Evolutionary conservation across 1,284 basidiomycete genomes (phyloP).

Genomic region (Neonothopanus nambi): DNA sequence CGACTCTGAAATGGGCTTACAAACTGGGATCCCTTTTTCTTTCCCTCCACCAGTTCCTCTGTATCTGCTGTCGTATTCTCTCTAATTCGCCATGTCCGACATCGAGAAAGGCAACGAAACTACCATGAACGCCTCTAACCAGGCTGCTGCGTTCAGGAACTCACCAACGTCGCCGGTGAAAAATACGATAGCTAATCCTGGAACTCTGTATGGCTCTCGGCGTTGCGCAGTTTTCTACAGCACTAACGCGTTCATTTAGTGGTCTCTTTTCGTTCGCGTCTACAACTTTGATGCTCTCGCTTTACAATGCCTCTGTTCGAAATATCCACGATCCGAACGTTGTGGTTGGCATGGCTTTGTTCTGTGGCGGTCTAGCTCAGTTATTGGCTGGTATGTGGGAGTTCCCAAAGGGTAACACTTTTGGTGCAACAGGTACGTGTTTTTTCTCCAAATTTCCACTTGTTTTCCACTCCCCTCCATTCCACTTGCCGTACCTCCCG

Average conservation of each 20-base stretch:
- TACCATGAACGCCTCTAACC: neutral
- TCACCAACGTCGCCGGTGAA: conserved; percentile 8
- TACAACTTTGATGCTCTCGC: conserved; percentile 70
- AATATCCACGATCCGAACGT: conserved; percentile 63
- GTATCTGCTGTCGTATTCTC: neutral
- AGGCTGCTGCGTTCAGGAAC: conserved; percentile 6
- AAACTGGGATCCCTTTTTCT: neutral
- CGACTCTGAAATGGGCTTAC: neutral
- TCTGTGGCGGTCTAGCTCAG: conserved; percentile 82
- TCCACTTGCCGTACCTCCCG: neutral
- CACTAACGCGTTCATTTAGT: conserved; percentile 19
- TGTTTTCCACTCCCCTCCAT: too few relatives aligned
- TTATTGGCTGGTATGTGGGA: conserved; percentile 79
- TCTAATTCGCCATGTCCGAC: conserved; percentile 12
- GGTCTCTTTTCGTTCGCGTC: conserved; percentile 75
- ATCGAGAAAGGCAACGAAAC: conserved; percentile 15
- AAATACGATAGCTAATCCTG: conserved; percentile 51
- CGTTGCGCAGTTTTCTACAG: neutral
- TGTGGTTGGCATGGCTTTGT: conserved; percentile 83
- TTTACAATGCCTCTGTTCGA: conserved; percentile 62
- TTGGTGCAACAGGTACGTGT: conserved; percentile 66
- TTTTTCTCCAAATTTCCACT: neutral
- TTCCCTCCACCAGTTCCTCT: neutral
- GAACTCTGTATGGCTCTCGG: conserved; percentile 42
- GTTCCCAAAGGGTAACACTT: conserved; percentile 74